Conservation (phyloP, 1,139 yeast species). For the Arxiozyma heterogenica region DNA sequence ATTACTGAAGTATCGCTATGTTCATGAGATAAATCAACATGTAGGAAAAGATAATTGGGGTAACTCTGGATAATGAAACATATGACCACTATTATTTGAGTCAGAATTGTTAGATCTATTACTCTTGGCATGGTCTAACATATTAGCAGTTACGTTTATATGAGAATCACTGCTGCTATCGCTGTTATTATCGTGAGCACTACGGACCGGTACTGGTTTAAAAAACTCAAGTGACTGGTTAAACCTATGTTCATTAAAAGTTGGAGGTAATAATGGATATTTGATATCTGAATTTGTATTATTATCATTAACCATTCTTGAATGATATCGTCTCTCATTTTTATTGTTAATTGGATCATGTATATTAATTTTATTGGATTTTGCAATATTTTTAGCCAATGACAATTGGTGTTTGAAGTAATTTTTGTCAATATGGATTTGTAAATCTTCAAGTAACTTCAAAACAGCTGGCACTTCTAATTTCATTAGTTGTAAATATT, state of each 20-base stretch:
- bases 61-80: conserved; percentile 22
- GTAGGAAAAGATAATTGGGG: conserved; percentile 21
- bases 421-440: conserved; percentile 15
- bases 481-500: conserved; percentile 23
- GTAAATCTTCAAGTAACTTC: conserved; percentile 22
- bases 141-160: background rate
- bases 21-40: conserved; percentile 4
- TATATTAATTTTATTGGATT: conserved; percentile 5
- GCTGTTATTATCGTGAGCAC: background rate
- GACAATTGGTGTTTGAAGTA: conserved; percentile 19
- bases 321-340: background rate
- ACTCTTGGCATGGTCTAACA: background rate
- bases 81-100: background rate
- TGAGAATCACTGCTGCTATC: background rate
- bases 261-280: conserved; percentile 13
- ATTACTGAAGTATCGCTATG: background rate
- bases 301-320: background rate
- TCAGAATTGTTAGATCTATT: background rate
- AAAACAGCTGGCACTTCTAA: conserved; percentile 28
- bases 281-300: background rate
- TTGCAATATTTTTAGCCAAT: conserved; percentile 23
- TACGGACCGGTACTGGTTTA: conserved; percentile 1
- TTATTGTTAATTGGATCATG: conserved; percentile 1
- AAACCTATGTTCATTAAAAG: conserved; percentile 22
- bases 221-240: conserved; percentile 19